Percentiles rank a stretch among this genome's conserved stretches.
These are phyloP conservation scores for Graphilbum ipis-grandicollis DNA, from an alignment of 2,329 filamentous ascomycete genomes.

Conservation along the genomic window DNA sequence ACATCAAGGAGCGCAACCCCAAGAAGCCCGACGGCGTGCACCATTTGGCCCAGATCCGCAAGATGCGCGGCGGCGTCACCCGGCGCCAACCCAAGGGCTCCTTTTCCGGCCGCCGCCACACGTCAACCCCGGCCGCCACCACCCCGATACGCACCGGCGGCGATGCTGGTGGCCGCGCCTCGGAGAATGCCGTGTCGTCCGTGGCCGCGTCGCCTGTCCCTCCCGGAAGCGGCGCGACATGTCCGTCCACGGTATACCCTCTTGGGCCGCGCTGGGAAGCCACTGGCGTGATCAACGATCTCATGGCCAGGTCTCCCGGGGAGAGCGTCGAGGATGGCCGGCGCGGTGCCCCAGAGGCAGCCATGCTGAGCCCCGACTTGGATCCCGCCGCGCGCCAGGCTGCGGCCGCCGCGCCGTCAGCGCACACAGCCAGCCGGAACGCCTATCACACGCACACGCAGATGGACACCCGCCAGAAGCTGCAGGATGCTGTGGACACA, in stretches of 20 bases:
- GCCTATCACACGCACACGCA: constrained; percentile 37
- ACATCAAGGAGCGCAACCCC: constrained; percentile 85
- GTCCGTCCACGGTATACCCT: constrained; percentile 29
- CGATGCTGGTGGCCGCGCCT: constrained; percentile 21
- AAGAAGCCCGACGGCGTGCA: constrained; percentile 76
- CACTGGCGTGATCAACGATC: constrained; percentile 63
- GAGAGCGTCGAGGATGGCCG: constrained; percentile 6
- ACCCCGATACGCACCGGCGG: constrained; percentile 26
- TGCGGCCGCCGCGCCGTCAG: neutral
- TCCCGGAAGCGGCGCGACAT: constrained; percentile 24
- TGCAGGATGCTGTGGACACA: constrained; percentile 59
- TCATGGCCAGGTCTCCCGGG: constrained; percentile 34
- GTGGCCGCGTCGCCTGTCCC: constrained; percentile 14
- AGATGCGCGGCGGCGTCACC: constrained; percentile 71
- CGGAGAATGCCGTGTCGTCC: constrained; percentile 20
- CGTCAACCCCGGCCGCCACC: constrained; percentile 39
- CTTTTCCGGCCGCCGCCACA: constrained; percentile 34
- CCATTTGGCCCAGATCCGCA: constrained; percentile 75
- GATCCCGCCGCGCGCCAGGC: neutral
- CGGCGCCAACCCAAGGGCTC: constrained; percentile 62
- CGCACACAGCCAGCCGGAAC: constrained; percentile 25
- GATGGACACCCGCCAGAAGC: constrained; percentile 44
- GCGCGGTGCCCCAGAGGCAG: constrained; percentile 5
- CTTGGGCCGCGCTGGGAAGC: constrained; percentile 46
- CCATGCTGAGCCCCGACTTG: neutral